These are phyloP conservation scores for Mortierella claussenii DNA, from an alignment of 192 early-diverging fungal genomes.

Conservation along the genomic window DNA sequence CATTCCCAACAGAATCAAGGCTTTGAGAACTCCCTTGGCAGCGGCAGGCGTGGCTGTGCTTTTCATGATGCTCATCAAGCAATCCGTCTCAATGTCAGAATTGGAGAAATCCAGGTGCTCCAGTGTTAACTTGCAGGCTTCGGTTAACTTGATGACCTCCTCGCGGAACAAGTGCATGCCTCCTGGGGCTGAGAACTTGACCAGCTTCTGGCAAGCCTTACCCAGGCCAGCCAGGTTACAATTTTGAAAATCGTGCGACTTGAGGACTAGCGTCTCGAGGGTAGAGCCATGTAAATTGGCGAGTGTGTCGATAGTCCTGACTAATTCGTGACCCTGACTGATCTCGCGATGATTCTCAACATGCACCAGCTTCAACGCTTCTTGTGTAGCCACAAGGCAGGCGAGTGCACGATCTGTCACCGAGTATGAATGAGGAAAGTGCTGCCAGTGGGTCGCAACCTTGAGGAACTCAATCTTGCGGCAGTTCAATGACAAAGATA, in stretches of 20 bases:
- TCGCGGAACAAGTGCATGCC: slow-evolving; percentile 34
- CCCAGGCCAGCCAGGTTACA: slow-evolving; percentile 29
- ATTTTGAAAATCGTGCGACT: slow-evolving; percentile 51
- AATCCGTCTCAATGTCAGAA: slow-evolving; percentile 48
- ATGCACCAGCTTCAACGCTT: slow-evolving; percentile 22
- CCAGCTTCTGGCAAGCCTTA: slow-evolving; percentile 28
- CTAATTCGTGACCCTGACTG: slow-evolving; percentile 38
- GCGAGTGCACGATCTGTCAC: slow-evolving; percentile 36
- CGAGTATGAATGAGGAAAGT: slow-evolving; percentile 33
- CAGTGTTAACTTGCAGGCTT: slow-evolving; percentile 38
- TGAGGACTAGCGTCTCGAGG: slow-evolving; percentile 34
- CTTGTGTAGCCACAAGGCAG: slow-evolving; percentile 19
- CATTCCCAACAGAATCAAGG: slow-evolving; percentile 41
- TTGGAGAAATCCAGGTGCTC: slow-evolving; percentile 53
- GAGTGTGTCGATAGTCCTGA: slow-evolving; percentile 24
- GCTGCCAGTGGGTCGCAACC: slow-evolving; percentile 41
- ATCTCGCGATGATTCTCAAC: slow-evolving; percentile 48
- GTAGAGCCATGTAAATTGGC: slow-evolving; percentile 18
- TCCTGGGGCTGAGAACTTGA: slow-evolving; percentile 41
- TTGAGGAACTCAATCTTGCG: slow-evolving; percentile 44
- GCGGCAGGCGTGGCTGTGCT: slow-evolving; percentile 19
- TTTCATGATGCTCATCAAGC: slow-evolving; percentile 31
- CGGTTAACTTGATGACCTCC: slow-evolving; percentile 27
- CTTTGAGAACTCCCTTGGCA: slow-evolving; percentile 44
- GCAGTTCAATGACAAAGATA: slow-evolving; percentile 30